phyloP scores from a whole-genome alignment of 495 filamentous ascomycete genomes.

The Sordaria brevicollis region DNA sequence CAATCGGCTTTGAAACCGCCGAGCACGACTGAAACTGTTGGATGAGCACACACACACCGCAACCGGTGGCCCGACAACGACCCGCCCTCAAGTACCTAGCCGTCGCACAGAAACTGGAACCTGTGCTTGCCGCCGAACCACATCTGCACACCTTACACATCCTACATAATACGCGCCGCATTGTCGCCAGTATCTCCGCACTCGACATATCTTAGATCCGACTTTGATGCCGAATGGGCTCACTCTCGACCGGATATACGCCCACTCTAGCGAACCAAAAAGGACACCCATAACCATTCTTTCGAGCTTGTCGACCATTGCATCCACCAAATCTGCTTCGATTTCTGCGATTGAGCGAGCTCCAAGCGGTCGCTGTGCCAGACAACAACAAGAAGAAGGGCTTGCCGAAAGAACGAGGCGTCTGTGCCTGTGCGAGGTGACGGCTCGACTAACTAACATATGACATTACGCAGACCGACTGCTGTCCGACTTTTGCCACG shows the following conservation, averaged over 20 bases:
- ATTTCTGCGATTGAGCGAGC: not conserved
- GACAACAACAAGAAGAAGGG: not conserved
- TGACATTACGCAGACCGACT: conserved; percentile 17
- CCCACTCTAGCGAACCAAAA: not conserved
- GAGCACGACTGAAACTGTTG: conserved; percentile 6
- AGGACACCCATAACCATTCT: not conserved
- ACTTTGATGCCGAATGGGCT: conserved; percentile 7
- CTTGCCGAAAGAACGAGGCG: conserved; percentile 2
- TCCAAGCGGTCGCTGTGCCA: not conserved
- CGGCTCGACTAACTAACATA: conserved; percentile 19
- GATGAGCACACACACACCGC: conserved; percentile 1
- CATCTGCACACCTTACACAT: not conserved
- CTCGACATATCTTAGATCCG: not conserved
- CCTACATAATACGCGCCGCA: conserved; percentile 19
- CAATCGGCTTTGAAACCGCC: conserved; percentile 11
- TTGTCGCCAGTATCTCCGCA: conserved; percentile 6
- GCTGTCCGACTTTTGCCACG: conserved; percentile 16
- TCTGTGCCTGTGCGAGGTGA: conserved; percentile 14
- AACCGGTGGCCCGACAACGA: not conserved
- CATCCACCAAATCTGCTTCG: not conserved
- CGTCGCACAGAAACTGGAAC: not conserved
- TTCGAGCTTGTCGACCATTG: not conserved
- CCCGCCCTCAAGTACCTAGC: not conserved
- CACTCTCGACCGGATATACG: not conserved
- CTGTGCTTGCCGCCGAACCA: conserved; percentile 1